phyloP scores from a whole-genome alignment of 352 stramenopile genomes.

The Pythium grandisporangium region DNA sequence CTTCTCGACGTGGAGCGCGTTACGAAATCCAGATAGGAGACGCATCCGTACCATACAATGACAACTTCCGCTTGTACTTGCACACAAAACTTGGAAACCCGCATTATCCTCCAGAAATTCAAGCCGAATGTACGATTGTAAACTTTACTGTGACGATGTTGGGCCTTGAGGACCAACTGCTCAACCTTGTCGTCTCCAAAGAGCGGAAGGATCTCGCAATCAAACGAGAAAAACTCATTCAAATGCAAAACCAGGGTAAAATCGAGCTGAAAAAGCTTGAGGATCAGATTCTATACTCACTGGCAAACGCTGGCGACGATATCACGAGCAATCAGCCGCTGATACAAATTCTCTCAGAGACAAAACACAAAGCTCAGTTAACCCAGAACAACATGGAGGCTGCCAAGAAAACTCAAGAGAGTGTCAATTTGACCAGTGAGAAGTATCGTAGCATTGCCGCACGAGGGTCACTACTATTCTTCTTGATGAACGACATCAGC shows the following conservation, averaged over 20 bases:
- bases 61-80: conserved; percentile 91
- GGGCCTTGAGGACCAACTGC: conserved; percentile 89
- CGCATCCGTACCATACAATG: conserved; percentile 91
- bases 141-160: conserved; percentile 94
- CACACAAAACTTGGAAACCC: conserved; percentile 94
- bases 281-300: conserved; percentile 92
- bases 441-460: conserved; percentile 94
- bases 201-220: conserved; percentile 80
- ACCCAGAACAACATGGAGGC: conserved; percentile 91
- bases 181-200: conserved; percentile 90
- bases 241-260: conserved; percentile 94
- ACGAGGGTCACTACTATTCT: conserved; percentile 91
- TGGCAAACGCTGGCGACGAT: conserved; percentile 93
- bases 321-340: conserved; percentile 97
- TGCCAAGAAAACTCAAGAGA: conserved; percentile 89
- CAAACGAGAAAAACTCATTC: conserved; percentile 87
- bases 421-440: conserved; percentile 90
- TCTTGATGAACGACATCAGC: conserved; percentile 95
- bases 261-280: conserved; percentile 96
- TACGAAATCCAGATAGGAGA: conserved; percentile 94
- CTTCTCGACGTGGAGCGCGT: conserved; percentile 87
- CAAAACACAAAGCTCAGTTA: conserved; percentile 89
- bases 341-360: conserved; percentile 94
- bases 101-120: conserved; percentile 93
- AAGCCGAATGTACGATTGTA: conserved; percentile 92